phyloP scores from a whole-genome alignment of 1,284 basidiomycete genomes.

The Fomitopsis palustris region DNA sequence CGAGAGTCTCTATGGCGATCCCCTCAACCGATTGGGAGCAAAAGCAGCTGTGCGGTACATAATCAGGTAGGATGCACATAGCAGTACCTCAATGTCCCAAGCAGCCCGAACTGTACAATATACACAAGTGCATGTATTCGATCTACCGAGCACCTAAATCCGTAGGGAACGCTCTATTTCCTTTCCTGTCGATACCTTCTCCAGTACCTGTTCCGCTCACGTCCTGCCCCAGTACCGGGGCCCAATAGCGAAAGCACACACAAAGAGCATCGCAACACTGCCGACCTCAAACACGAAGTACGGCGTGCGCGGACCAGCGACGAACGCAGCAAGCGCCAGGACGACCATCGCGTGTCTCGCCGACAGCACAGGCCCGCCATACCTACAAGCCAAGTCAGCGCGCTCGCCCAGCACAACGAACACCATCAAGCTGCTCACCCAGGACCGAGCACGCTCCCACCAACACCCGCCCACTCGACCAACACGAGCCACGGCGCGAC shows the following conservation, averaged over 20 bases:
- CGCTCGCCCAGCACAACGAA: background rate
- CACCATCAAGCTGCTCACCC: conserved; percentile 6
- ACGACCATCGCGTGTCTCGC: conserved; percentile 32
- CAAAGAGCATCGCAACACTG: conserved; percentile 22
- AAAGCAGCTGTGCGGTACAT: no score
- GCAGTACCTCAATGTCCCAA: no score
- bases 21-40: no score
- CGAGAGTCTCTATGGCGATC: no score
- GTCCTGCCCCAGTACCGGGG: conserved; percentile 20
- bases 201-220: no score
- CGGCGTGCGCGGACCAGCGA: conserved; percentile 55
- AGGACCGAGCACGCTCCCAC: conserved; percentile 9
- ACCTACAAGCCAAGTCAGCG: conserved; percentile 4
- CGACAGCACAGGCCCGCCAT: conserved; percentile 8
- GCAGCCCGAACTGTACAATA: no score
- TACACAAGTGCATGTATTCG: no score
- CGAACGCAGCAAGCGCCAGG: conserved; percentile 51
- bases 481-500: conserved; percentile 66
- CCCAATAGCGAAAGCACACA: conserved; percentile 19
- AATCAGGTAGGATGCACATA: no score
- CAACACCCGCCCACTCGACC: conserved; percentile 43
- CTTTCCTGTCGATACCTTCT: no score
- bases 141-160: no score
- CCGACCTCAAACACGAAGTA: conserved; percentile 57
- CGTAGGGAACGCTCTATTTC: no score